These are phyloP conservation scores for Cymbopogon flexuosus DNA, from an alignment of 202 grass and related monocot genomes.

Conservation along the genomic window DNA sequence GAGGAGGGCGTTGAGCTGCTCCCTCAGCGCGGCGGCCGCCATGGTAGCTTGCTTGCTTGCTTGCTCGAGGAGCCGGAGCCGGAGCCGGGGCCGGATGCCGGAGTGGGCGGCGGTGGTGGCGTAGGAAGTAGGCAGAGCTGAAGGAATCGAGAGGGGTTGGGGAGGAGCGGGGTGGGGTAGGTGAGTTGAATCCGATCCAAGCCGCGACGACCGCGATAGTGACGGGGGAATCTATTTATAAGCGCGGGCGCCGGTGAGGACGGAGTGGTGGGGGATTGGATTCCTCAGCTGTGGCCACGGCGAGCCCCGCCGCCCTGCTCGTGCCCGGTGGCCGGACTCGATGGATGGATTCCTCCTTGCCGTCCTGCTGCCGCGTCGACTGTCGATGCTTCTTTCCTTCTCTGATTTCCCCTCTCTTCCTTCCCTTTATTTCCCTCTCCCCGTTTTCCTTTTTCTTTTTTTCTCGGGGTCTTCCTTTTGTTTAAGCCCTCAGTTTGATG, in stretches of 20 bases:
- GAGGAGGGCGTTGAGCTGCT: conserved; percentile 59
- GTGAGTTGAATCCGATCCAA: conserved; percentile 13
- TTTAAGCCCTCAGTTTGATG: background rate
- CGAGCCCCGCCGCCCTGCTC: background rate
- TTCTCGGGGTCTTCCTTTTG: background rate
- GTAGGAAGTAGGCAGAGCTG: conserved; percentile 11
- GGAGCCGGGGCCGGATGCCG: background rate
- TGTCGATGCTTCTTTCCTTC: background rate
- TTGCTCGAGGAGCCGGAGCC: background rate
- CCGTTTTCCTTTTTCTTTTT: background rate
- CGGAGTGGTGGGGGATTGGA: background rate
- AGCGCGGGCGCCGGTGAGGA: background rate
- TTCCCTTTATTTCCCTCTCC: background rate
- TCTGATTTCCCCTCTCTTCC: background rate
- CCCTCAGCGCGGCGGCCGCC: conserved; percentile 43
- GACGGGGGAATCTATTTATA: conserved; percentile 29
- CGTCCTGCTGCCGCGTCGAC: background rate
- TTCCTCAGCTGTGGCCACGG: conserved; percentile 22
- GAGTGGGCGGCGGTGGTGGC: background rate
- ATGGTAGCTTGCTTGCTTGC: conserved; percentile 15
- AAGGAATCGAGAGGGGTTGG: background rate
- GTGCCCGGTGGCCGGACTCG: background rate
- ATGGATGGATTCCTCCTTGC: background rate
- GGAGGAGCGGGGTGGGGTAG: background rate
- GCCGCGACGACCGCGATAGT: background rate